phyloP scores from a whole-genome alignment of 1,284 basidiomycete species.

The Puccinia brachypodii region DNA sequence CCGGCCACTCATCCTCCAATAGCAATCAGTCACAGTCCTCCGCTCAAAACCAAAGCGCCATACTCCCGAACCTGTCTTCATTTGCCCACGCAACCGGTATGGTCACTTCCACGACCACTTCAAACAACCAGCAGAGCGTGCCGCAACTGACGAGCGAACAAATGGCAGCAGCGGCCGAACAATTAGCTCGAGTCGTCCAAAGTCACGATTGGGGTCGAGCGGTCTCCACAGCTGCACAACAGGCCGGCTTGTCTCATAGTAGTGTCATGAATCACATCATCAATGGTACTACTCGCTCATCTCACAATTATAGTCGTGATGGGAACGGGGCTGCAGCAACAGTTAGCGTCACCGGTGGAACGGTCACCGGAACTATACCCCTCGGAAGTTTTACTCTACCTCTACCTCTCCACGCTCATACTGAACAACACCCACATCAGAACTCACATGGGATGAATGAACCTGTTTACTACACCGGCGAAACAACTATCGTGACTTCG shows the following conservation, averaged over 20 bases:
- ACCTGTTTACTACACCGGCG: slow-evolving; percentile 48
- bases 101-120: slow-evolving; percentile 53
- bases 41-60: slow-evolving; percentile 49
- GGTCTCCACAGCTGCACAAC: slow-evolving; percentile 47
- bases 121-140: slow-evolving; percentile 48
- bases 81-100: slow-evolving; percentile 51
- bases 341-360: slow-evolving; percentile 60
- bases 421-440: slow-evolving; percentile 69
- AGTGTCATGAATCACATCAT: slow-evolving; percentile 42
- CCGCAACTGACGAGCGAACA: slow-evolving; percentile 55
- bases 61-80: slow-evolving; percentile 53
- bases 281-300: slow-evolving; percentile 33
- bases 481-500: slow-evolving; percentile 49
- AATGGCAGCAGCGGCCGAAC: slow-evolving; percentile 54
- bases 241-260: slow-evolving; percentile 37
- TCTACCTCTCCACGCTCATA: slow-evolving; percentile 62
- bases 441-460: slow-evolving; percentile 60
- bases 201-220: slow-evolving; percentile 54
- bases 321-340: slow-evolving; percentile 36
- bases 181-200: slow-evolving; percentile 56
- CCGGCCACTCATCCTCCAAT: slow-evolving; percentile 51
- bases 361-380: slow-evolving; percentile 71
- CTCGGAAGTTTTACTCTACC: slow-evolving; percentile 60
- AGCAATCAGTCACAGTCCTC: slow-evolving; percentile 49
- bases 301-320: slow-evolving; percentile 45